Evolutionary conservation across 2,329 filamentous ascomycete species (phyloP).

Genomic region (Aspergillus fumigatus): DNA sequence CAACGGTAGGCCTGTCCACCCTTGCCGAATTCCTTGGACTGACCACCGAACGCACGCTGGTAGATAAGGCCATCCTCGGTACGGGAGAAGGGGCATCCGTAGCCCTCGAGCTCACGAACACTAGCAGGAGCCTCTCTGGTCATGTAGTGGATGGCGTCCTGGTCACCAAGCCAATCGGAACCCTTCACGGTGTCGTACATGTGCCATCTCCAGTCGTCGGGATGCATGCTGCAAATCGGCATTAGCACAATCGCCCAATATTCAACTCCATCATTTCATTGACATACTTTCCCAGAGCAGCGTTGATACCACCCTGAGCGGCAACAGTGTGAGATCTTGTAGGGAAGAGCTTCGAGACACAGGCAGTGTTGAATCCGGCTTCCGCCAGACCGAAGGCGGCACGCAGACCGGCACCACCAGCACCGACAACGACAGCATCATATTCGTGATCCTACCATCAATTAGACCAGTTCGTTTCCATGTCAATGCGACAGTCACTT

Average conservation of each 20-base stretch:
- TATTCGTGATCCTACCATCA: constrained; percentile 81
- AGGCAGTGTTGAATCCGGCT: constrained; percentile 61
- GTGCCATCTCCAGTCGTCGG: constrained; percentile 98
- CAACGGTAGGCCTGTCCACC: constrained; percentile 97
- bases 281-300: constrained; percentile 41
- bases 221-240: constrained; percentile 71
- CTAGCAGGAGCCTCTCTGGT: constrained; percentile 87
- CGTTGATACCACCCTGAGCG: constrained; percentile 61
- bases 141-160: constrained; percentile 99
- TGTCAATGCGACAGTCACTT: constrained; percentile 39
- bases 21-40: constrained; percentile 91
- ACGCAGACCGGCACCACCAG: constrained; percentile 60
- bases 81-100: constrained; percentile 88
- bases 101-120: constrained; percentile 94
- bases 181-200: constrained; percentile 99
- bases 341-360: constrained; percentile 61
- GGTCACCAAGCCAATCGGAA: constrained; percentile 94
- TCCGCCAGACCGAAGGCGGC: constrained; percentile 62
- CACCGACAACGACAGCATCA: constrained; percentile 82
- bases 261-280: background rate
- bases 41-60: constrained; percentile 97
- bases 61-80: constrained; percentile 97
- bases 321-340: constrained; percentile 63
- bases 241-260: constrained; percentile 15
- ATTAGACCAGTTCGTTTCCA: constrained; percentile 13